Evolutionary conservation across 23 red algal species (phyloP).

Genomic region (Agarophyton chilense): DNA sequence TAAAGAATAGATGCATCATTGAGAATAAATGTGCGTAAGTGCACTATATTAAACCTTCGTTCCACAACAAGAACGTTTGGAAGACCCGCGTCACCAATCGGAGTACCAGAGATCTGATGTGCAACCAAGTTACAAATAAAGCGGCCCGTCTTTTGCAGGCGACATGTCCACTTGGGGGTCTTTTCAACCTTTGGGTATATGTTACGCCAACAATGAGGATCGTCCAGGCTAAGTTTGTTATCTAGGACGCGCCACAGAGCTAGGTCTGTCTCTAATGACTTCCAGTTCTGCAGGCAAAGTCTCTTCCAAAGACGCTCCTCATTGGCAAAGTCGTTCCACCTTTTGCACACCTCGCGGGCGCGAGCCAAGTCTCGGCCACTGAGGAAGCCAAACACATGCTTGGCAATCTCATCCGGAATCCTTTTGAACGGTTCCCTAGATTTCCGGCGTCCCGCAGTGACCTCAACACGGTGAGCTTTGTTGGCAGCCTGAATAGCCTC

Average conservation of each 20-base stretch:
- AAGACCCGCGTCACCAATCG: slow-evolving; percentile 60
- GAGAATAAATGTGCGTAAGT: slow-evolving; percentile 90
- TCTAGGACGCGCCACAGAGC: slow-evolving; percentile 78
- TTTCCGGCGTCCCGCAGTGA: slow-evolving; percentile 38
- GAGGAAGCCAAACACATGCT: slow-evolving; percentile 88
- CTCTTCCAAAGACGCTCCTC: slow-evolving; percentile 93
- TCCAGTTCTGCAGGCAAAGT: slow-evolving; percentile 80
- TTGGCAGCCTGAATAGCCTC: slow-evolving; percentile 40
- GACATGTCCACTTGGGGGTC: slow-evolving; percentile 73
- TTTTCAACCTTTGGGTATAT: slow-evolving; percentile 81
- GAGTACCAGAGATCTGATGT: slow-evolving; percentile 89
- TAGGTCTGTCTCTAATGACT: slow-evolving; percentile 79
- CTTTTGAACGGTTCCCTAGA: slow-evolving; percentile 36
- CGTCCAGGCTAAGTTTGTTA: slow-evolving; percentile 22
- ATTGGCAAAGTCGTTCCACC: slow-evolving; percentile 88
- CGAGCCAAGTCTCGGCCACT: slow-evolving; percentile 75
- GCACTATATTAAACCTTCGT: slow-evolving; percentile 93
- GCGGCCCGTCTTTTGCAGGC: slow-evolving; percentile 96
- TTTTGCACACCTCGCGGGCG: slow-evolving; percentile 79
- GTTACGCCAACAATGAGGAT: slow-evolving; percentile 66
- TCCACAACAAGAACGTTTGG: slow-evolving; percentile 87
- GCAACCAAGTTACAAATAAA: slow-evolving; percentile 97
- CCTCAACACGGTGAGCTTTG: slow-evolving; percentile 29
- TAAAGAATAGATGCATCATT: slow-evolving; percentile 92
- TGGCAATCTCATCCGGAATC: slow-evolving; percentile 88